Conservation (phyloP, 1,284 basidiomycete species). For the Tilletiaria anomala region DNA sequence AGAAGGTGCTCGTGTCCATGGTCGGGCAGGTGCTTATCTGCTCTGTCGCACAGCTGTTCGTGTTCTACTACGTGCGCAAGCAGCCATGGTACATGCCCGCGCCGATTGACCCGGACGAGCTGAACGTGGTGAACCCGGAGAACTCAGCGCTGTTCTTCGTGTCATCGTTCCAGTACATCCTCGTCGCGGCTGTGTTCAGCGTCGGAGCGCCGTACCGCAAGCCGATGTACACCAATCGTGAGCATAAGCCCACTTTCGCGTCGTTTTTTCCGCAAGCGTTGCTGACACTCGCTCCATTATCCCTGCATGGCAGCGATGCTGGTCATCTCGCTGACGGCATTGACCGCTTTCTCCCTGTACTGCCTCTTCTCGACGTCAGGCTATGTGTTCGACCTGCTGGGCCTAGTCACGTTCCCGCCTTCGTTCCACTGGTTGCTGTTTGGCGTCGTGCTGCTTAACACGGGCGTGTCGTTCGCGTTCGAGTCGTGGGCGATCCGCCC, state of each 20-base stretch:
- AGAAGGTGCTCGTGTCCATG: constrained; percentile 84
- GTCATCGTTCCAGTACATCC: constrained; percentile 95
- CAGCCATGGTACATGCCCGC: constrained; percentile 68
- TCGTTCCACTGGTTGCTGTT: constrained; percentile 58
- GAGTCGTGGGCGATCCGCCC: constrained; percentile 44
- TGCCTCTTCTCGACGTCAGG: constrained; percentile 47
- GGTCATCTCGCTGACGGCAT: constrained; percentile 17
- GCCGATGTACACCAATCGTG: constrained; percentile 87
- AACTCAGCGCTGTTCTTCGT: constrained; percentile 85
- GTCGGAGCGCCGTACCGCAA: constrained; percentile 93
- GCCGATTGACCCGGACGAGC: constrained; percentile 53
- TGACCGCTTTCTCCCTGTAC: constrained; percentile 21
- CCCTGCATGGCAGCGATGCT: constrained; percentile 14
- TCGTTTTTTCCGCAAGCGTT: neutral
- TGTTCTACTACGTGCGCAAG: constrained; percentile 70
- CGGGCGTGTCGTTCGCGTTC: constrained; percentile 58
- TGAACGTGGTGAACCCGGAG: constrained; percentile 82
- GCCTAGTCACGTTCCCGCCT: constrained; percentile 62
- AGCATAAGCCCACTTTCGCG: too few relatives aligned
- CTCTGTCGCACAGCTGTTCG: constrained; percentile 66
- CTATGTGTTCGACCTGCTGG: constrained; percentile 53
- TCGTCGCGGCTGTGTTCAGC: constrained; percentile 90
- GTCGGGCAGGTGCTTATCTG: constrained; percentile 85
- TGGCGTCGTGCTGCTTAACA: constrained; percentile 58
- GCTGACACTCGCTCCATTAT: neutral